Evolutionary conservation across 1,139 yeast species (phyloP).

Genomic region (Yueomyces sp.): DNA sequence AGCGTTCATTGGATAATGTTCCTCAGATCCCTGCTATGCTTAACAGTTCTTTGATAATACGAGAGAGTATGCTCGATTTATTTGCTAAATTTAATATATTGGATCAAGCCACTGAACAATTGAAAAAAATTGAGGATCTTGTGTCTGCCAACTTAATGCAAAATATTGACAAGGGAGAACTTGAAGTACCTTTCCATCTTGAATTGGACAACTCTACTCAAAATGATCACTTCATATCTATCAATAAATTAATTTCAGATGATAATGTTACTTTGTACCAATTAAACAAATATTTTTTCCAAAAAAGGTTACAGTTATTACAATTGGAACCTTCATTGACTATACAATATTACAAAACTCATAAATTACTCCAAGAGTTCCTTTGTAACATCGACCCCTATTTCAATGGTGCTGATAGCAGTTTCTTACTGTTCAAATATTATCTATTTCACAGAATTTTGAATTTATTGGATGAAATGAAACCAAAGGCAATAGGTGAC

Average conservation of each 20-base stretch:
- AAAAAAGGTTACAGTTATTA: conserved; percentile 12
- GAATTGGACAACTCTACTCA: background rate
- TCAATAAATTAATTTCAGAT: conserved; percentile 7
- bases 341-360: conserved; percentile 4
- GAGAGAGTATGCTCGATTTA: conserved; percentile 17
- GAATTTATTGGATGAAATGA: conserved; percentile 1
- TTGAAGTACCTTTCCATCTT: conserved; percentile 13
- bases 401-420: conserved; percentile 5
- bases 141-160: conserved; percentile 1
- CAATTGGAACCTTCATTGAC: conserved; percentile 5
- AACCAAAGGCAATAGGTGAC: background rate
- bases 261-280: conserved; percentile 11
- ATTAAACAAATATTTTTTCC: conserved; percentile 13
- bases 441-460: conserved; percentile 9
- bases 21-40: conserved; percentile 1
- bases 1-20: conserved; percentile 3
- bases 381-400: conserved; percentile 7
- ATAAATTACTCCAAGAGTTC: conserved; percentile 8
- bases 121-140: conserved; percentile 9
- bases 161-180: conserved; percentile 9
- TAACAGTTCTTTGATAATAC: conserved; percentile 7
- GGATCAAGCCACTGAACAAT: conserved; percentile 16
- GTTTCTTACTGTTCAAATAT: conserved; percentile 15
- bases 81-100: conserved; percentile 14
- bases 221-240: conserved; percentile 1